Evolutionary conservation across 108 stramenopile species (phyloP), one percentile per base, ranked within the genome.

Genomic region (Skeletonema grethae): DNA sequence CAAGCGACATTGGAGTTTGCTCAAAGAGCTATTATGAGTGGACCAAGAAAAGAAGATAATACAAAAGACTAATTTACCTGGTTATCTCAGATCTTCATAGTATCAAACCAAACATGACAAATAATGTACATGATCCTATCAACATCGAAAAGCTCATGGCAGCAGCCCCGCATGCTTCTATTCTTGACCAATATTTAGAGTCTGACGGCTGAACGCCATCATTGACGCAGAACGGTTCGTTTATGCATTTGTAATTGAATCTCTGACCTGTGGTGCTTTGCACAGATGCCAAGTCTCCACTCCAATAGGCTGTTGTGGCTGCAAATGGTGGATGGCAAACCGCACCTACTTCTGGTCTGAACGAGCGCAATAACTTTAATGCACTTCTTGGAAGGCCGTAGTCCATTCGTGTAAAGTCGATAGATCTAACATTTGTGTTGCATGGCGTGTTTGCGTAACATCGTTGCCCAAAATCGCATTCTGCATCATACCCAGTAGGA

Each of bases 401-500:
- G 9, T 61, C n/a, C 60, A 61, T 35, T 35, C 16, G 18, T 32
- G 16, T 35, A 18, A 36, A 15, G 16, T 32, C 35, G 0, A 58
- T 58, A 5, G 60, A 61, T 18, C 60, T 32, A 10, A 53, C 8
- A 11, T 61, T 61, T 4, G 63, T 29, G 57, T 87, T 82, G 67
- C 89, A 88, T 7, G 91, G 83, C 0, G 88, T 88, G 63, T 92
- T 87, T 50, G 91, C 87, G 76, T 76, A 88, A 57, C 91, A 92
- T 30, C 70, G 79, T 69, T 88, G 70, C 15, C 77, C 86, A n/a
- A 71, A 65, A 5, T 87, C 87, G 79, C 91, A 92, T n/a, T 85
- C 86, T 15, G 70, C 55, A 13, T 86, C 66, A 35, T 56, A 70
- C 18, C 88, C 91, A 57, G 62, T 62, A 11, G 88, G 88, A 82